These are phyloP conservation scores for Coniochaeta hoffmannii DNA, from an alignment of 2,329 filamentous ascomycete genomes.

Conservation along the genomic window DNA sequence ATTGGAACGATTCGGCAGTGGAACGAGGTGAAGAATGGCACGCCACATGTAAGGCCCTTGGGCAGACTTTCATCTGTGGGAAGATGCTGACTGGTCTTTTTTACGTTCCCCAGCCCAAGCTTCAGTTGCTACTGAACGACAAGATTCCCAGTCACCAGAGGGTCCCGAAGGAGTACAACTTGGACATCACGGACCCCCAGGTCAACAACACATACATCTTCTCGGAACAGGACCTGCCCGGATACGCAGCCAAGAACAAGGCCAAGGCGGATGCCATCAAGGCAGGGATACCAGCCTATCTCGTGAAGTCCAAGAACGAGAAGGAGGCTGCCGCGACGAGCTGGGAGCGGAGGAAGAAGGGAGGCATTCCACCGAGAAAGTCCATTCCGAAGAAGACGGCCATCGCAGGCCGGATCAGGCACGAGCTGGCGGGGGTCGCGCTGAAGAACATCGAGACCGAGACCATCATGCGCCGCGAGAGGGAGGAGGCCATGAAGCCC, in stretches of 20 bases:
- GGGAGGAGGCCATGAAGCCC: conserved; percentile 52
- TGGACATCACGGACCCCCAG: conserved; percentile 59
- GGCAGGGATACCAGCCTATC: conserved; percentile 50
- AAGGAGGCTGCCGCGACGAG: conserved; percentile 19
- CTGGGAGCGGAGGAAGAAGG: conserved; percentile 28
- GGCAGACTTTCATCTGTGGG: conserved; percentile 9
- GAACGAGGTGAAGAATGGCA: conserved; percentile 42
- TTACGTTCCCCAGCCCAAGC: conserved; percentile 20
- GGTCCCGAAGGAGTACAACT: conserved; percentile 84
- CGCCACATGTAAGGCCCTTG: conserved; percentile 27
- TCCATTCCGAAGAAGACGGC: conserved; percentile 63
- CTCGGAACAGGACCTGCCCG: conserved; percentile 84
- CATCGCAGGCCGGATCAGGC: conserved; percentile 62
- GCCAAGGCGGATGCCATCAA: conserved; percentile 47
- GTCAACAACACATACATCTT: conserved; percentile 87
- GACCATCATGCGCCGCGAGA: conserved; percentile 49
- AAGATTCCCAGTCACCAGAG: conserved; percentile 60
- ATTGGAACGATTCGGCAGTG: conserved; percentile 66
- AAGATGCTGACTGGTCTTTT: not conserved
- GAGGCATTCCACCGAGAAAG: conserved; percentile 69
- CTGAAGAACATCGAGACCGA: conserved; percentile 65
- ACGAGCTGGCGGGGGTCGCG: conserved; percentile 70
- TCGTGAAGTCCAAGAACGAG: conserved; percentile 36
- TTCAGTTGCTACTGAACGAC: conserved; percentile 61
- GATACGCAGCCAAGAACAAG: conserved; percentile 56